Percentiles rank a stretch among this genome's conserved stretches.
Evolutionary conservation across 768 basidiomycete genomes (phyloP).

Genomic region (Pilatotrama ljubarskyi): DNA sequence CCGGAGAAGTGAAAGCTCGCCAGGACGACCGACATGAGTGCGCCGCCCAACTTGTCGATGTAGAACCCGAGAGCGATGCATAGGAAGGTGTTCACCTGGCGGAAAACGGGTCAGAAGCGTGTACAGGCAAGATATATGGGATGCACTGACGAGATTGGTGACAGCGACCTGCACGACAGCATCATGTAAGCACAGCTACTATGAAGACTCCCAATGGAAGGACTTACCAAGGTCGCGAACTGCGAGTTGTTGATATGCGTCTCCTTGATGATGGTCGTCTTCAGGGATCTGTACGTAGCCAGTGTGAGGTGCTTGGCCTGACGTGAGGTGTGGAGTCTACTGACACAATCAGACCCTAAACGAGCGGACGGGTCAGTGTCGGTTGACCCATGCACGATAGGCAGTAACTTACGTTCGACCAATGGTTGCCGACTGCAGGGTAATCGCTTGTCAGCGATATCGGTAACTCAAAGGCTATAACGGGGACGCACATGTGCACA

Average conservation of each 20-base stretch:
- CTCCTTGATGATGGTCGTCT: constrained; percentile 45
- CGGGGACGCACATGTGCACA: constrained; percentile 39
- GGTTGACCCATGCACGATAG: not conserved
- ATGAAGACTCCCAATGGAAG: not conserved
- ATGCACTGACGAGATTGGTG: constrained; percentile 36
- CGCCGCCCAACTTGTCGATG: constrained; percentile 44
- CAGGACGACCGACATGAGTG: constrained; percentile 38
- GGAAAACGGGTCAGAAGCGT: not conserved
- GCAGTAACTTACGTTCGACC: constrained; percentile 38
- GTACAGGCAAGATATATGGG: not conserved
- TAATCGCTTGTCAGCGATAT: not conserved
- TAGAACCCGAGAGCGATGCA: constrained; percentile 41
- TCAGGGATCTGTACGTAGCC: constrained; percentile 32
- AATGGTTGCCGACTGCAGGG: constrained; percentile 41
- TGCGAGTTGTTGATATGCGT: constrained; percentile 45
- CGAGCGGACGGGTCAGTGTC: not conserved
- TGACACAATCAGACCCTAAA: constrained; percentile 40
- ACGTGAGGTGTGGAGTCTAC: constrained; percentile 3
- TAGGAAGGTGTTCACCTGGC: constrained; percentile 43
- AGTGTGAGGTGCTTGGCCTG: not conserved
- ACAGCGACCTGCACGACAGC: constrained; percentile 33
- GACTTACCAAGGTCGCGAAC: constrained; percentile 42
- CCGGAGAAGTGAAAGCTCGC: constrained; percentile 40
- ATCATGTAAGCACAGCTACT: not conserved
- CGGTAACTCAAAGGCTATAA: not conserved